Conservation (phyloP, 2,329 filamentous ascomycete species). For the Akanthomyces uredinophilus region DNA sequence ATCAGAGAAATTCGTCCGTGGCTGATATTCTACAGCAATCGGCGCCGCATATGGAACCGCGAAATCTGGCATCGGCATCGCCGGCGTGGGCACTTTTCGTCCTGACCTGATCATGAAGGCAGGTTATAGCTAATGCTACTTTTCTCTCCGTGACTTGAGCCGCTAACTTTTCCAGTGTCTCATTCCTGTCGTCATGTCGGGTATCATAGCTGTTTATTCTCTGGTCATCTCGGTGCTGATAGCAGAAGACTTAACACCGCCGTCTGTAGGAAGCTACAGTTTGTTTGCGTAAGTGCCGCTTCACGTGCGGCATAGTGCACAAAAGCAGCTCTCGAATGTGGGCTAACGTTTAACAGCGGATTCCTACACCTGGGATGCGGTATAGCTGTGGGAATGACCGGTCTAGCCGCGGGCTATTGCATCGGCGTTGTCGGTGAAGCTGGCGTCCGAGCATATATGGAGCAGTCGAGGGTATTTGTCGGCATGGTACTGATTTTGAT, state of each 20-base stretch:
- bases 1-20: background rate
- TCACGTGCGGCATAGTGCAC: background rate
- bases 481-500: slow-evolving; percentile 98
- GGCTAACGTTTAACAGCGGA: slow-evolving; percentile 48
- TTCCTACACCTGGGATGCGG: slow-evolving; percentile 94
- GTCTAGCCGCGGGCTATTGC: slow-evolving; percentile 89
- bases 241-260: slow-evolving; percentile 78
- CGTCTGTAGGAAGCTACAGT: slow-evolving; percentile 62
- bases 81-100: slow-evolving; percentile 77
- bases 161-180: slow-evolving; percentile 52
- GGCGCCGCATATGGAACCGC: slow-evolving; percentile 84
- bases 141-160: background rate
- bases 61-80: slow-evolving; percentile 83
- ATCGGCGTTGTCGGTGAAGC: slow-evolving; percentile 95
- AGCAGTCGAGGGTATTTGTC: slow-evolving; percentile 91
- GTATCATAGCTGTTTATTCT: slow-evolving; percentile 97
- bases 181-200: slow-evolving; percentile 94
- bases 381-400: slow-evolving; percentile 84
- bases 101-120: slow-evolving; percentile 92
- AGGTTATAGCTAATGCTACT: slow-evolving; percentile 19
- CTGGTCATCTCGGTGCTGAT: slow-evolving; percentile 97
- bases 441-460: slow-evolving; percentile 92
- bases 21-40: slow-evolving; percentile 36
- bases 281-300: slow-evolving; percentile 65
- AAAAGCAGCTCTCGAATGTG: background rate